Percentiles rank a stretch among this genome's conserved stretches.
These are phyloP conservation scores for Mycena kentingensis DNA, from an alignment of 768 basidiomycete genomes.

Conservation along the genomic window DNA sequence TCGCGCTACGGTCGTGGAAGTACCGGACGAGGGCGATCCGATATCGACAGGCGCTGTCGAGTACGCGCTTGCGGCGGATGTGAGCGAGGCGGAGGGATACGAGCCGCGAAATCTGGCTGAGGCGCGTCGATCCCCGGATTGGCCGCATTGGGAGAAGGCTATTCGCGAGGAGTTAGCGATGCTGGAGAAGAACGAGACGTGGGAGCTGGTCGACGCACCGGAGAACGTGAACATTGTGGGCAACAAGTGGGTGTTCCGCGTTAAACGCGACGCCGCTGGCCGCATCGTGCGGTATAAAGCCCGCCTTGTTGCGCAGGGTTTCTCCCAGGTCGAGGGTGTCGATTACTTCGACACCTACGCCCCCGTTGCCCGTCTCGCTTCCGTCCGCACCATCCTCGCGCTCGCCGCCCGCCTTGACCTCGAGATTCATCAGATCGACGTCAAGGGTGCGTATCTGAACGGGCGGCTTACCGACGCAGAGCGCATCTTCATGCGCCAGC, in stretches of 20 bases:
- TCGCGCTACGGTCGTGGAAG: conserved; percentile 1
- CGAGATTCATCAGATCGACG: conserved; percentile 34
- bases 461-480: conserved; percentile 10
- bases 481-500: conserved; percentile 38
- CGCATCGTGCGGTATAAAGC: conserved; percentile 28
- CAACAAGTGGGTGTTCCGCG: conserved; percentile 9
- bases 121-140: conserved; percentile 15
- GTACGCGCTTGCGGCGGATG: conserved; percentile 16
- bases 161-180: conserved; percentile 18
- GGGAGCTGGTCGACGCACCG: conserved; percentile 21
- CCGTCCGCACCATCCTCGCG: conserved; percentile 26
- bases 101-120: conserved; percentile 11
- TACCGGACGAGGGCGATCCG: neutral
- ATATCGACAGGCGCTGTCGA: neutral
- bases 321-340: conserved; percentile 33
- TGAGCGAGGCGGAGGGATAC: conserved; percentile 9
- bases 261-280: conserved; percentile 16
- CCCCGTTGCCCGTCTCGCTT: conserved; percentile 10
- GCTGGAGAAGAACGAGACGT: conserved; percentile 15
- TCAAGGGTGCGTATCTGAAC: conserved; percentile 23
- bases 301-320: conserved; percentile 16
- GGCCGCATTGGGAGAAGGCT: conserved; percentile 25
- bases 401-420: conserved; percentile 30
- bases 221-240: neutral
- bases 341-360: conserved; percentile 25